A percentile compares a stretch with the other conserved stretches of the same genome.
phyloP scores from a whole-genome alignment of 176 grass and related monocot species.

The Raddia guianensis region DNA sequence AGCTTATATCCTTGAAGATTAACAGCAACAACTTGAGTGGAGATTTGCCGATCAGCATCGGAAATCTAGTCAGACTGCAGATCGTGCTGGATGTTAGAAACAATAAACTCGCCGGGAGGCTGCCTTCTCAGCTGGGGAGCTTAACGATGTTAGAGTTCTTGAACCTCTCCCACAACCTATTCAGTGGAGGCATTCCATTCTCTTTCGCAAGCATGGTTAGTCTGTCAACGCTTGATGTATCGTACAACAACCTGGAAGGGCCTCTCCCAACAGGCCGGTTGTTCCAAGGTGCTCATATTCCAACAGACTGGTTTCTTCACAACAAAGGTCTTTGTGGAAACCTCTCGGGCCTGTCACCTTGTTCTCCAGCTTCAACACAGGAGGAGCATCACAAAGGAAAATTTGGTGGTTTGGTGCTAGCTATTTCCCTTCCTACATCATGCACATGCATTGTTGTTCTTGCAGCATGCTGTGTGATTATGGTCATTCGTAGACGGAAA shows the following conservation, averaged over 20 bases:
- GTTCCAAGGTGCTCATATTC: not conserved
- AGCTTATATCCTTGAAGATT: not conserved
- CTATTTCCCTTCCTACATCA: no score
- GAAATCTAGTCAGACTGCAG: conserved; percentile 25
- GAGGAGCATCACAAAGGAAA: no score
- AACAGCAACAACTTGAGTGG: conserved; percentile 32
- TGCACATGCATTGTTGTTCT: no score
- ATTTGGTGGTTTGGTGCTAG: no score
- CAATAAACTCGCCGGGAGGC: conserved; percentile 24
- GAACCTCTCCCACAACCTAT: conserved; percentile 53
- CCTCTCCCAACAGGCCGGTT: conserved; percentile 17
- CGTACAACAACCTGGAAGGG: conserved; percentile 44
- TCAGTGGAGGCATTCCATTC: conserved; percentile 21
- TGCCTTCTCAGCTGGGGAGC: no score
- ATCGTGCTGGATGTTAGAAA: conserved; percentile 39
- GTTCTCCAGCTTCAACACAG: not conserved
- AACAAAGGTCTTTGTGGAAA: conserved; percentile 14
- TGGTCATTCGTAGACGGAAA: no score
- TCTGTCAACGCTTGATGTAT: conserved; percentile 39
- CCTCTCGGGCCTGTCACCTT: not conserved
- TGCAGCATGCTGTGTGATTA: no score
- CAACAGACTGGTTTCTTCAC: not conserved
- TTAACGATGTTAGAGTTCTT: conserved; percentile 19
- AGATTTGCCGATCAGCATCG: conserved; percentile 19
- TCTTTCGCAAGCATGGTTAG: conserved; percentile 31